Evolutionary conservation across 1,139 yeast genomes (phyloP).

Genomic region (Hansenula lynferdii): DNA sequence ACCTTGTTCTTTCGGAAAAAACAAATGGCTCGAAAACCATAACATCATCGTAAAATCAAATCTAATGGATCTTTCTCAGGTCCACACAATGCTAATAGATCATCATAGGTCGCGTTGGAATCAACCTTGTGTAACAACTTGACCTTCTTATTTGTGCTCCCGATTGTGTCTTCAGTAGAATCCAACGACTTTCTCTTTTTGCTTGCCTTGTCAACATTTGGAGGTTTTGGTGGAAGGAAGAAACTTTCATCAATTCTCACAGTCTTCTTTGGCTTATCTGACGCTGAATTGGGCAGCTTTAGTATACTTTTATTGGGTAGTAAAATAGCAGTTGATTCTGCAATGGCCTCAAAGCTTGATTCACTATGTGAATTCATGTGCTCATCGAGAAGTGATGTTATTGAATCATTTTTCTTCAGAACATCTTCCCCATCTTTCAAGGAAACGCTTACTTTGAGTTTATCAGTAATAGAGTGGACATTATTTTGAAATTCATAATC

Average conservation of each 20-base stretch:
- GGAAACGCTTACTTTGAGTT: not conserved
- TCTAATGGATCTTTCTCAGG: conserved; percentile 17
- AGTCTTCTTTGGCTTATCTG: conserved; percentile 3
- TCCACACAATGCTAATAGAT: conserved; percentile 10
- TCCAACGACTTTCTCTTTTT: no score
- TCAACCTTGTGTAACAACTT: conserved; percentile 6
- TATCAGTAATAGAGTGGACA: not conserved
- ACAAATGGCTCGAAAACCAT: no score
- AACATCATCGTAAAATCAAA: conserved; percentile 5
- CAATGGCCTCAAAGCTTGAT: no score
- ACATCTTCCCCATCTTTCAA: no score
- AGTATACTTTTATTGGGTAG: not conserved
- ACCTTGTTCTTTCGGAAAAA: no score
- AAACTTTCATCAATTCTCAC: conserved; percentile 18
- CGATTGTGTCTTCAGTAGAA: no score
- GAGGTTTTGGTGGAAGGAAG: no score
- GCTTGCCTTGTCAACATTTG: no score
- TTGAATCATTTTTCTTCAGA: no score
- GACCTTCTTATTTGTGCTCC: conserved; percentile 1
- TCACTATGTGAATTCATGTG: no score
- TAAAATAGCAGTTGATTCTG: not conserved
- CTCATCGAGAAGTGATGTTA: no score
- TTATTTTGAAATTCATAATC: not conserved
- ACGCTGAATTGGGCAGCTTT: not conserved
- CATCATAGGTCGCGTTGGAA: no score